phyloP scores from a whole-genome alignment of 2,329 filamentous ascomycete genomes.

The Periconia sp. region DNA sequence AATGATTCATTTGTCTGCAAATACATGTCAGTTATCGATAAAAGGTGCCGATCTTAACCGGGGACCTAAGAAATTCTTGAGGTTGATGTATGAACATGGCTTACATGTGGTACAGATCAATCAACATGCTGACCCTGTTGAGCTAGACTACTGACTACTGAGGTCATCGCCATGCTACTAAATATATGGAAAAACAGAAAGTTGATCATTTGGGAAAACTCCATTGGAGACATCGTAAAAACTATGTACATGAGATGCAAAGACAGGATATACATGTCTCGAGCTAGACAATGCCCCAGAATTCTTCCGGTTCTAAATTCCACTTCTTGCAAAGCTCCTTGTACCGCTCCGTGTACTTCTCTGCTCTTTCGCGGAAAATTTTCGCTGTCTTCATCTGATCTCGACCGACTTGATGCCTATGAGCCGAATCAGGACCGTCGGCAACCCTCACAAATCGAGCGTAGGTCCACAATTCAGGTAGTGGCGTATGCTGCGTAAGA shows the following conservation, averaged over 20 bases:
- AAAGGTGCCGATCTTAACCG: too few relatives aligned
- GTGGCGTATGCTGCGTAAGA: constrained; percentile 49
- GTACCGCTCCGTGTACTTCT: constrained; percentile 42
- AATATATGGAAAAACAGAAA: too few relatives aligned
- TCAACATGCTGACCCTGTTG: too few relatives aligned
- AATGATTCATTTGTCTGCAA: constrained; percentile 6
- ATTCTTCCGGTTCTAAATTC: constrained; percentile 35
- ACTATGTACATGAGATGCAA: too few relatives aligned
- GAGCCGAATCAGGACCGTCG: constrained; percentile 51
- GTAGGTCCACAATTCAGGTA: constrained; percentile 53
- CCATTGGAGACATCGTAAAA: too few relatives aligned
- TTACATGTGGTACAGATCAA: too few relatives aligned
- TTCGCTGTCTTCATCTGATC: constrained; percentile 51
- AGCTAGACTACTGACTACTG: too few relatives aligned
- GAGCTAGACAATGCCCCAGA: constrained; percentile 33
- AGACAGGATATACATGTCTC: too few relatives aligned
- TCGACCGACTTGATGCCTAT: constrained; percentile 50
- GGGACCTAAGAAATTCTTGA: too few relatives aligned
- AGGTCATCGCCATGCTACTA: too few relatives aligned
- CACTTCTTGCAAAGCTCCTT: constrained; percentile 44
- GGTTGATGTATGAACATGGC: too few relatives aligned
- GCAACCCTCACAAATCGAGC: constrained; percentile 50
- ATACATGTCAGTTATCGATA: background rate
- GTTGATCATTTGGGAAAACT: too few relatives aligned
- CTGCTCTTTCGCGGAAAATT: constrained; percentile 40